Evolutionary conservation across 768 basidiomycete genomes (phyloP).

Genomic region (Rhizopogon roseolus): DNA sequence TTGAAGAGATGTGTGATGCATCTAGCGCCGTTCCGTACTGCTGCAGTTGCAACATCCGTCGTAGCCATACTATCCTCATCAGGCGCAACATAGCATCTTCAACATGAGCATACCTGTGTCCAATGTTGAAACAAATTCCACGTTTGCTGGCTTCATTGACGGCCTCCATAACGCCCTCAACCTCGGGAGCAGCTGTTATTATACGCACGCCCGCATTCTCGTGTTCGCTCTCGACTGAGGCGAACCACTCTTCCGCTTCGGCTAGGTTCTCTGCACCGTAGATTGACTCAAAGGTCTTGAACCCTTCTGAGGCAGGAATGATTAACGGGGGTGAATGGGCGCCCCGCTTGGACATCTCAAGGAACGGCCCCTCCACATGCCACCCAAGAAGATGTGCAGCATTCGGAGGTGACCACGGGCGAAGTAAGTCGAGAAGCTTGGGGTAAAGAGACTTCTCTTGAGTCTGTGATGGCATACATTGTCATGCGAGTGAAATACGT

Average conservation of each 20-base stretch:
- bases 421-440: constrained; percentile 60
- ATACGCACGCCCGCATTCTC: constrained; percentile 59
- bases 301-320: constrained; percentile 55
- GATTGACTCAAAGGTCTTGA: constrained; percentile 64
- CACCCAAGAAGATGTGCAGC: constrained; percentile 81
- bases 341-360: constrained; percentile 77
- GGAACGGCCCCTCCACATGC: constrained; percentile 90
- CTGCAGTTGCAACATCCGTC: constrained; percentile 66
- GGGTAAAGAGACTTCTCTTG: constrained; percentile 75
- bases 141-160: constrained; percentile 53
- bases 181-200: constrained; percentile 84
- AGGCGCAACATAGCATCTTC: background rate
- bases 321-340: constrained; percentile 73
- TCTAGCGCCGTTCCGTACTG: constrained; percentile 69
- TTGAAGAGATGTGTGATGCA: constrained; percentile 93
- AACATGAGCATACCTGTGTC: constrained; percentile 61
- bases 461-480: constrained; percentile 41
- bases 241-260: constrained; percentile 64
- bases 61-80: constrained; percentile 56
- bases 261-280: constrained; percentile 67
- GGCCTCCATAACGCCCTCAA: constrained; percentile 74
- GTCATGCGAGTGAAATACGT: background rate
- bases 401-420: constrained; percentile 55
- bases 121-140: constrained; percentile 80
- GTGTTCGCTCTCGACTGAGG: constrained; percentile 28